Conservation (phyloP, 495 filamentous ascomycete genomes). For the Talaromyces ruber region DNA sequence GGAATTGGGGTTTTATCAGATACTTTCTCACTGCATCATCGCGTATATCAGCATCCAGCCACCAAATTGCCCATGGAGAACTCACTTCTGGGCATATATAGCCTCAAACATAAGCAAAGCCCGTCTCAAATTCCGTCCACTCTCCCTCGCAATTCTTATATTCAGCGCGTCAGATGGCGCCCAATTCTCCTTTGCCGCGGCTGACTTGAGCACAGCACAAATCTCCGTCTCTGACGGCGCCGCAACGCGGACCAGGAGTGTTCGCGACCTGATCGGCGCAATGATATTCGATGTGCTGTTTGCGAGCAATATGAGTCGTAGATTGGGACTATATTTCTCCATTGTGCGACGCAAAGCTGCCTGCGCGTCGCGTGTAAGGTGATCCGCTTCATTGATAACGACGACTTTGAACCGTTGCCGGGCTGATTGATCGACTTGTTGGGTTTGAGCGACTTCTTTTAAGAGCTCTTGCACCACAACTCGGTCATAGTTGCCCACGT, state of each 20-base stretch:
- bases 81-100: constrained; percentile 92
- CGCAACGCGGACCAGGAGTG: constrained; percentile 82
- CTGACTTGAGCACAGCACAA: constrained; percentile 61
- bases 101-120: constrained; percentile 95
- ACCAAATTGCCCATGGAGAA: constrained; percentile 1
- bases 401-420: constrained; percentile 96
- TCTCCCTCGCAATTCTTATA: constrained; percentile 79
- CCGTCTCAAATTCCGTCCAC: constrained; percentile 80
- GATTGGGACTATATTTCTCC: constrained; percentile 97
- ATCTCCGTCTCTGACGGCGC: constrained; percentile 84
- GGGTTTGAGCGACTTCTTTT: constrained; percentile 97
- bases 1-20: constrained; percentile 82
- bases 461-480: constrained; percentile 93
- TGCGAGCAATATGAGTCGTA: constrained; percentile 82
- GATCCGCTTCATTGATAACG: constrained; percentile 98
- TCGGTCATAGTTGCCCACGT: constrained; percentile 93
- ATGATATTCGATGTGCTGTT: constrained; percentile 97
- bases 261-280: constrained; percentile 84
- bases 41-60: constrained; percentile 10
- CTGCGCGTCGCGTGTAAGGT: constrained; percentile 88
- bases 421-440: constrained; percentile 86
- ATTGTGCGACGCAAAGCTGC: constrained; percentile 91
- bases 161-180: constrained; percentile 61
- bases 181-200: constrained; percentile 73
- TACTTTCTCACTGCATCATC: constrained; percentile 66